phyloP scores from a whole-genome alignment of 148 eudicot genomes.

The Rhododendron mucronatum region DNA sequence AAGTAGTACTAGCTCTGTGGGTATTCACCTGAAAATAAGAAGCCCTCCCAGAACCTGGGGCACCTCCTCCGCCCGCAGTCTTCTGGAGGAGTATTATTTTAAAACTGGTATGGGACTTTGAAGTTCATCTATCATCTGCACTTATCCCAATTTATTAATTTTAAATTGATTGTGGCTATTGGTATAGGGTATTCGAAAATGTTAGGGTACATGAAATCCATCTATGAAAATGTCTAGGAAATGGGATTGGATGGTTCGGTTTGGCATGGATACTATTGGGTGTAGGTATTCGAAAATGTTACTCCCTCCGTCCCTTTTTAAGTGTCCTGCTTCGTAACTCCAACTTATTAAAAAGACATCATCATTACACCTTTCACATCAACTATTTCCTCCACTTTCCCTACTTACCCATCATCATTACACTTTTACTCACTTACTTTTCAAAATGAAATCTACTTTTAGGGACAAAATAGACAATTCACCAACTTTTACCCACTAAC shows the following conservation, averaged over 20 bases:
- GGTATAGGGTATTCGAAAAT: neutral
- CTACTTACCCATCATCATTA: too few species aligned
- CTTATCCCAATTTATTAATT: neutral
- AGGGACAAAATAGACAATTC: too few species aligned
- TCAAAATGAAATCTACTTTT: too few species aligned
- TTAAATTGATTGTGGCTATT: neutral
- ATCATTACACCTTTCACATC: too few species aligned
- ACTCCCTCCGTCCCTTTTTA: too few species aligned
- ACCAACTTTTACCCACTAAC: too few species aligned
- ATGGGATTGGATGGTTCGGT: neutral
- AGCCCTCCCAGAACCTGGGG: neutral
- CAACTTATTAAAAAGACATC: too few species aligned
- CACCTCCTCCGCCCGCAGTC: neutral
- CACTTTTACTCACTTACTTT: too few species aligned
- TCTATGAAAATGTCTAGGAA: too few species aligned
- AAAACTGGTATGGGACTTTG: neutral
- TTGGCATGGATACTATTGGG: neutral
- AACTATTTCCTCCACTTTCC: too few species aligned
- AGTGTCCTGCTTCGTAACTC: too few species aligned
- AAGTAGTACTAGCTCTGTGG: neutral
- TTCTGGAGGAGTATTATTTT: neutral
- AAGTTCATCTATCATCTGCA: neutral
- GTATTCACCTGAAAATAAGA: neutral
- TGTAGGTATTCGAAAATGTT: neutral
- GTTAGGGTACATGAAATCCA: neutral